Base-by-base conservation (phyloP, 83 land plant genomes). In the Diphasiastrum complanatum region DNA sequence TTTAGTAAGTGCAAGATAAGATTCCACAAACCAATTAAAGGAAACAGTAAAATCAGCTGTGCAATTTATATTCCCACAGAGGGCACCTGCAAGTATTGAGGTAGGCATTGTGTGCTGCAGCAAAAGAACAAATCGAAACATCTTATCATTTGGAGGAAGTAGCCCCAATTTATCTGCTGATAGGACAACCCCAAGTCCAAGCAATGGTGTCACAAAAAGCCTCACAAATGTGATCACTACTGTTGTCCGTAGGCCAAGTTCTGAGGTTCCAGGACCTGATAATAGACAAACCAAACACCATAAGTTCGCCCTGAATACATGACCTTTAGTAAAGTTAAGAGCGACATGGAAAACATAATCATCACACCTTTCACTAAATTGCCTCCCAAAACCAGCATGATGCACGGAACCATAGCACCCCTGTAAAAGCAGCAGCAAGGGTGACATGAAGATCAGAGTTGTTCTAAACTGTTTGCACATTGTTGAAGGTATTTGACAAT, bases 341-440 rank as follows among this genome's bases (percentile, higher is more conserved):
- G n/a, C n/a, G n/a, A n/a, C n/a, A n/a, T n/a, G n/a, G n/a, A n/a
- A 8, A 8, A 16, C 12, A 40, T 16, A 40, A 40, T 30, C 33
- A 70, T 83, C 47, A 14, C 48, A 92, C 97, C 97, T 70, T 83
- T 84, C 16, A 79, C 79, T 51, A 92, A 79, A 67, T 88, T 95
- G 27, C 97, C 99, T 28, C 99, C 99, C 45, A 95, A 71, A 34
- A 87, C 97, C 54, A 95, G 77, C 77, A 95, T 61, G 50, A 95
- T 89, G 75, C 97, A 95, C 8, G 99, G 99, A 46, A 95, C 83
- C 87, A 90, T 95, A 10, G 99, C 99, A 45, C 80, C 91, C 70
- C 97, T 92, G 97, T 66, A 34, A 12, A 51, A 37, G 6, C 34
- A 32, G 23, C 36, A 60, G 30, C 26, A 51, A 25, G 26, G 26